Percentiles rank a stretch among this genome's conserved stretches.
Evolutionary conservation across 306 rosid species (phyloP).

Genomic region (Acacia melanoxylon): DNA sequence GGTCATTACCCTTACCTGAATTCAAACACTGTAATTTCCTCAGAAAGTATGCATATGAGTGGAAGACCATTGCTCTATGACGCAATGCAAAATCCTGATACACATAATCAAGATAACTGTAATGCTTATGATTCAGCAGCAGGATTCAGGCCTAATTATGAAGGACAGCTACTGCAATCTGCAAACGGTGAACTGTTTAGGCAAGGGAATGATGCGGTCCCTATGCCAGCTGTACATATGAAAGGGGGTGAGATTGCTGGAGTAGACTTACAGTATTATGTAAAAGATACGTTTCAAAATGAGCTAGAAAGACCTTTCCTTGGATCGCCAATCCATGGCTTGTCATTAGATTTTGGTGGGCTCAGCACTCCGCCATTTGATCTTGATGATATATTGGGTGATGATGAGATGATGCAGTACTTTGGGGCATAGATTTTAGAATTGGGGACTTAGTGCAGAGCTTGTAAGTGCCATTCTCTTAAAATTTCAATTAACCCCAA

Average conservation of each 20-base stretch:
- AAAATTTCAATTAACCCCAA: not conserved
- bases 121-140: not conserved
- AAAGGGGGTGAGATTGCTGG: not conserved
- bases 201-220: not conserved
- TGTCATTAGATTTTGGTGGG: slow-evolving; percentile 3
- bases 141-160: not conserved
- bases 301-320: not conserved
- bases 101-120: not conserved
- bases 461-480: not conserved
- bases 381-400: slow-evolving; percentile 1
- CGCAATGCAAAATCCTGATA: not conserved
- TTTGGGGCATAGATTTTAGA: slow-evolving; percentile 1
- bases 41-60: not conserved
- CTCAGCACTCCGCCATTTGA: not conserved
- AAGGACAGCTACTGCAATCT: not conserved
- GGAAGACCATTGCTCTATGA: not conserved
- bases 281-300: not conserved
- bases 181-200: not conserved
- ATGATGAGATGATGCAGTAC: slow-evolving; percentile 3
- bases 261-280: not conserved
- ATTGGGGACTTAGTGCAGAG: not conserved
- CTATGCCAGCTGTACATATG: slow-evolving; percentile 6
- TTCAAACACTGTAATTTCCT: not conserved
- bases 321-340: slow-evolving; percentile 1
- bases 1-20: not conserved